Evolutionary conservation across 139 green algal species (phyloP).

Genomic region (Coccomyxa sp.): DNA sequence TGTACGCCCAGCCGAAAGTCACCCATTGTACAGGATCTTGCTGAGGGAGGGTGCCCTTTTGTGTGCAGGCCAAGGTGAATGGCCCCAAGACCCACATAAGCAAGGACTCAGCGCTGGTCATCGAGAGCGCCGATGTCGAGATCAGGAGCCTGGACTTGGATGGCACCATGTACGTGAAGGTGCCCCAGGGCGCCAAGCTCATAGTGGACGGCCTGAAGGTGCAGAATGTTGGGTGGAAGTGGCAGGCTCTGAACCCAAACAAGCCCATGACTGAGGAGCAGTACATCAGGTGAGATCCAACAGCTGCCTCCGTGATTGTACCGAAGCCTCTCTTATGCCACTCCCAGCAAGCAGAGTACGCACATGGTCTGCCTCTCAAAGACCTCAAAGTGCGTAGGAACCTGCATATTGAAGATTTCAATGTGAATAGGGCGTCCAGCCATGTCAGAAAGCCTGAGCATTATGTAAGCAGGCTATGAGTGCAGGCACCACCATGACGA

Average conservation of each 20-base stretch:
- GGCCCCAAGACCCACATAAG: slow-evolving; percentile 37
- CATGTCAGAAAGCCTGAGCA: too few relatives aligned
- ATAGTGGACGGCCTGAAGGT: slow-evolving; percentile 54
- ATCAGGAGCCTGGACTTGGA: slow-evolving; percentile 62
- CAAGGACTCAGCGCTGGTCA: slow-evolving; percentile 49
- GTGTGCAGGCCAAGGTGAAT: slow-evolving; percentile 37
- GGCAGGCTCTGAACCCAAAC: slow-evolving; percentile 45
- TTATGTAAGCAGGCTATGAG: too few relatives aligned
- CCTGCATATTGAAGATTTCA: too few relatives aligned
- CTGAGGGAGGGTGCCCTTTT: neutral
- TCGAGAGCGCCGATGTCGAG: slow-evolving; percentile 61
- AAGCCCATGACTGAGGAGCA: slow-evolving; percentile 54
- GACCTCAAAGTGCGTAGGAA: too few relatives aligned
- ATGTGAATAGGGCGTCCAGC: too few relatives aligned
- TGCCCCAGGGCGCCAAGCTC: slow-evolving; percentile 43
- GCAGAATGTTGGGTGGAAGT: slow-evolving; percentile 80
- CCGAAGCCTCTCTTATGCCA: too few relatives aligned
- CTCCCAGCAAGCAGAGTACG: too few relatives aligned
- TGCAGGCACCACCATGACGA: too few relatives aligned
- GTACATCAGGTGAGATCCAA: slow-evolving; percentile 47
- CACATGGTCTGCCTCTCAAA: too few relatives aligned
- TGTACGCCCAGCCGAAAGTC: too few relatives aligned
- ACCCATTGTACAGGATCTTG: too few relatives aligned
- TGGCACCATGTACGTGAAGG: slow-evolving; percentile 73
- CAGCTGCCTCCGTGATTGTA: too few relatives aligned